Percentiles rank a stretch among this genome's conserved stretches.
These are phyloP conservation scores for Gloeophyllum trabeum DNA, from an alignment of 768 basidiomycete species.

Conservation along the genomic window DNA sequence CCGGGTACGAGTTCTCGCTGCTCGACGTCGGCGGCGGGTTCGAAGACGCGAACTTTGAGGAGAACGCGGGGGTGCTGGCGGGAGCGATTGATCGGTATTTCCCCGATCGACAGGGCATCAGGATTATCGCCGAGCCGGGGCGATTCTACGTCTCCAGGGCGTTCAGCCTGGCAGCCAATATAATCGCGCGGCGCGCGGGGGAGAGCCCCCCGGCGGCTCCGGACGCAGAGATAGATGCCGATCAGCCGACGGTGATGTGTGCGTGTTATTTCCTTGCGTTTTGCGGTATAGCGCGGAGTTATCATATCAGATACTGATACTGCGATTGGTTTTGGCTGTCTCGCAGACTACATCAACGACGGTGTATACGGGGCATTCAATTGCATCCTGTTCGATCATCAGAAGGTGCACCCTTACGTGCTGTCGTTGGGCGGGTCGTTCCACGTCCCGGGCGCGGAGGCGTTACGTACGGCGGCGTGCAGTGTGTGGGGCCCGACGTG, in stretches of 20 bases:
- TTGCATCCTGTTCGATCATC: constrained; percentile 97
- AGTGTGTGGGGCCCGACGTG: constrained; percentile 98
- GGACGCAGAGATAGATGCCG: constrained; percentile 16
- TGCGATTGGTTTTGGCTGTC: constrained; percentile 7
- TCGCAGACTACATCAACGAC: constrained; percentile 97
- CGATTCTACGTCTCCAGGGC: constrained; percentile 88
- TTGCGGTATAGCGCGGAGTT: no score
- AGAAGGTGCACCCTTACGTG: constrained; percentile 77
- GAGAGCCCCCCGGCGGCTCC: constrained; percentile 11
- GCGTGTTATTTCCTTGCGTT: constrained; percentile 24
- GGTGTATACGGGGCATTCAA: constrained; percentile 97
- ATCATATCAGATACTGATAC: constrained; percentile 14
- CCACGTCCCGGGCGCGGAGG: constrained; percentile 33
- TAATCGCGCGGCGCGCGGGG: constrained; percentile 75
- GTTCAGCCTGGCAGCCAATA: constrained; percentile 85
- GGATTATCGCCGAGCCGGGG: constrained; percentile 93
- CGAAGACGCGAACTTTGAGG: constrained; percentile 78
- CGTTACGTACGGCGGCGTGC: constrained; percentile 28
- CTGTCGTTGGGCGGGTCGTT: constrained; percentile 61
- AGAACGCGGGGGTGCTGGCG: constrained; percentile 60
- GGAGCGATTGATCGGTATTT: constrained; percentile 71
- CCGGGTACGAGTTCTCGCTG: constrained; percentile 72
- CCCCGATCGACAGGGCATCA: constrained; percentile 56
- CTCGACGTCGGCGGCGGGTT: constrained; percentile 97
- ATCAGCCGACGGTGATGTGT: constrained; percentile 80